Percentiles rank a stretch among this genome's conserved stretches.
Evolutionary conservation across 2,329 filamentous ascomycete genomes (phyloP).

Genomic region (Incumbomyces delicatus): DNA sequence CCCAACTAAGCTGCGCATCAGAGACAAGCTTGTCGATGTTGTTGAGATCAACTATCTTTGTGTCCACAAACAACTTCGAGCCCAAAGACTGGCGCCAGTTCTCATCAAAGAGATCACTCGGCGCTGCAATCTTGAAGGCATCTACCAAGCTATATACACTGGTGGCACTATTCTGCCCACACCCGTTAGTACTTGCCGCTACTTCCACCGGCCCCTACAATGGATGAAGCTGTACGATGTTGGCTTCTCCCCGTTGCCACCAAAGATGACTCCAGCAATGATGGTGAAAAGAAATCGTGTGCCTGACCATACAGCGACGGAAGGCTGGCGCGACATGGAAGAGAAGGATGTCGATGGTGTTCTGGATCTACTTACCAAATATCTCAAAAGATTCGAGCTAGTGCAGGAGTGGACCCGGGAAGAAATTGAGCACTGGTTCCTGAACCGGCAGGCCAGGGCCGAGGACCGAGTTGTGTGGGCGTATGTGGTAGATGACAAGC

Average conservation of each 20-base stretch:
- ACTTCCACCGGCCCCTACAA: slow-evolving; percentile 87
- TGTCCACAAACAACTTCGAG: slow-evolving; percentile 93
- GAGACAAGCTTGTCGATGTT: slow-evolving; percentile 62
- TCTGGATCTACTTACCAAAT: slow-evolving; percentile 62
- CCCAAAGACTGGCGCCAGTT: slow-evolving; percentile 83
- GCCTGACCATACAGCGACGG: slow-evolving; percentile 61
- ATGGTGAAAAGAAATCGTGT: slow-evolving; percentile 82
- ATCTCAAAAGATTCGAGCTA: slow-evolving; percentile 71
- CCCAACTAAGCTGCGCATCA: slow-evolving; percentile 71
- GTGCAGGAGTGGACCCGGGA: slow-evolving; percentile 69
- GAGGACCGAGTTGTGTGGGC: slow-evolving; percentile 75
- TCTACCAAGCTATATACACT: slow-evolving; percentile 95
- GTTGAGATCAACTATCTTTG: slow-evolving; percentile 98
- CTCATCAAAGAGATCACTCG: slow-evolving; percentile 97
- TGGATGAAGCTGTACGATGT: slow-evolving; percentile 95
- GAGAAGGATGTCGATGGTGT: slow-evolving; percentile 68
- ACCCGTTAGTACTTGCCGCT: slow-evolving; percentile 84
- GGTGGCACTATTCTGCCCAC: slow-evolving; percentile 84
- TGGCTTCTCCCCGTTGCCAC: slow-evolving; percentile 81
- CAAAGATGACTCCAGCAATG: slow-evolving; percentile 70
- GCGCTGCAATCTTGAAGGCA: slow-evolving; percentile 72
- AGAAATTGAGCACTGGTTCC: slow-evolving; percentile 80
- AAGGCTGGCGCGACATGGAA: slow-evolving; percentile 72
- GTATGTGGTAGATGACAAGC: slow-evolving; percentile 69
- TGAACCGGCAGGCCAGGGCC: slow-evolving; percentile 53